Evolutionary conservation across 2,329 filamentous ascomycete species (phyloP), one percentile per base, ranked within the genome.

Genomic region (Claviceps spartinae): DNA sequence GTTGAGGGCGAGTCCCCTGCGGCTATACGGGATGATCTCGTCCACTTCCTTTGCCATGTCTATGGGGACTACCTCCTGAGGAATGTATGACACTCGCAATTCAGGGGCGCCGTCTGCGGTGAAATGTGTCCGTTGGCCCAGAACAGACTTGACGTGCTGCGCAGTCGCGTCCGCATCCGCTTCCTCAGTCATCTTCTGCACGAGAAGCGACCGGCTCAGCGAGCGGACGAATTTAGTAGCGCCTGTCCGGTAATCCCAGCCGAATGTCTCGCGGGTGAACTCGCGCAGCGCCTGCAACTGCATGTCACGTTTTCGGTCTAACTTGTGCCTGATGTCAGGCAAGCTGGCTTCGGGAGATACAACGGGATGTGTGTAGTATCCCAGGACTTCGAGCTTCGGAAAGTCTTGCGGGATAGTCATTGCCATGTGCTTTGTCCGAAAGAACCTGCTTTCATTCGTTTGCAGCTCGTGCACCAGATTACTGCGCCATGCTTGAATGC

Each of bases 331-430:
- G 11, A 69, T 55, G 2, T 54, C 41, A 2, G 59, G 59, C 1
- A 69, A 49, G 7, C 30, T 59, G 67, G 49, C 91, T 61, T 26
- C 77, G 73, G 8, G 77, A 66, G 90, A 96, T 3, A 96, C 85
- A 1, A 85, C 82, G 0, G 93, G 93, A 61, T 90, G 83, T 0
- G 86, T 91, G 60, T 98, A 98, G 62, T 88, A 95, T 11, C 85
- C 77, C 20, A 97, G 70, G 7, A 95, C 80, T 43, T 88, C 85
- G 47, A 79, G 69, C 56, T 87, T 83, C 0, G 93, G 93, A 57
- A 97, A 98, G 38, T 77, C 74, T 0, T 87, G 82, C 0, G 91
- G 91, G 36, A 98, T 85, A 4, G 68, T 72, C 47, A 96, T 69
- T 2, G 81, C 78, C 56, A 81, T 85, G 62, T 93, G 88, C 61